Evolutionary conservation across 225 moss, liverwort and hornwort genomes (phyloP).

Genomic region (Polytrichum formosum): DNA sequence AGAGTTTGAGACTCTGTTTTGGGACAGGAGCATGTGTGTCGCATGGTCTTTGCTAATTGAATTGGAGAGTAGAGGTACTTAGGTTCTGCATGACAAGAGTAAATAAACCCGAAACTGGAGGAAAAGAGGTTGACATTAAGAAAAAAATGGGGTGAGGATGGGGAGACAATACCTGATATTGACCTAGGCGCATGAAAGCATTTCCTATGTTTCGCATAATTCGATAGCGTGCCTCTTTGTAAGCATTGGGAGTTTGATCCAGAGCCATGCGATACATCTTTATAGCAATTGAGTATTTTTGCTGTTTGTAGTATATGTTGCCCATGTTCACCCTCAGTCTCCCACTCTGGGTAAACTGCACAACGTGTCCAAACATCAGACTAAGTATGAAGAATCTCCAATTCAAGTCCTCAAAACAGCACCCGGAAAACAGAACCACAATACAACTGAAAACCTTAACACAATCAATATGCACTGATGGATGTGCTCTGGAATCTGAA

Average conservation of each 20-base stretch:
- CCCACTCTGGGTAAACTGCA: conserved; percentile 68
- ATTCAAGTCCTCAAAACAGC: not conserved
- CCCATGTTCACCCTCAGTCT: conserved; percentile 90
- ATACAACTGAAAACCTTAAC: no score
- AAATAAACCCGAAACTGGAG: no score
- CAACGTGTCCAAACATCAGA: conserved; percentile 5
- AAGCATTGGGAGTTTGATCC: conserved; percentile 75
- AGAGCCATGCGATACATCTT: conserved; percentile 94
- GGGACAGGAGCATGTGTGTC: no score
- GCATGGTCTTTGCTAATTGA: no score
- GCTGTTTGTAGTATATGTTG: conserved; percentile 90
- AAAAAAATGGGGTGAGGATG: no score
- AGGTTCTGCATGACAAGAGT: no score
- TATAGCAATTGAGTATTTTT: conserved; percentile 62
- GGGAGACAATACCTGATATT: conserved; percentile 67
- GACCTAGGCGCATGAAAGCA: conserved; percentile 86
- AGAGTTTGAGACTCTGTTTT: no score
- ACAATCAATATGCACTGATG: no score
- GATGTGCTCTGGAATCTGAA: no score
- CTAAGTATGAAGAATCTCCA: not conserved
- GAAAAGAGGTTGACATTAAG: no score
- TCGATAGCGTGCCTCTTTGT: conserved; percentile 75
- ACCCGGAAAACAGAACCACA: no score
- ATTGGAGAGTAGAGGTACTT: no score
- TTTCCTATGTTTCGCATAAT: conserved; percentile 86